These are phyloP conservation scores for Drosera capensis DNA, from an alignment of 148 eudicot species.

Conservation along the genomic window DNA sequence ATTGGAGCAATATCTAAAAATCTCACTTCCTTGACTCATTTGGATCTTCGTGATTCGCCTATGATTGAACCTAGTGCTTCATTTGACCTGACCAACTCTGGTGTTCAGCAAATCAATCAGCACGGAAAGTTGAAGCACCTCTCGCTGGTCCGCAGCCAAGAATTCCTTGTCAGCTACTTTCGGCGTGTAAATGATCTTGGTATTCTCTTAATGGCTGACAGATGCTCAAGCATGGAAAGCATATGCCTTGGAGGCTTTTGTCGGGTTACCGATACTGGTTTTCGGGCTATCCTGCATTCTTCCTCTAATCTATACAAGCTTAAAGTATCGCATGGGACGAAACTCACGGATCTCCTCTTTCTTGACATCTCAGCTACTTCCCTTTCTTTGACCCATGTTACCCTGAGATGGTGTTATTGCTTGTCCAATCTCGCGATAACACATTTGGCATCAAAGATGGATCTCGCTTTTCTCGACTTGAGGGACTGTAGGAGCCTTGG, in stretches of 20 bases:
- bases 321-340: constrained; percentile 58
- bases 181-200: constrained; percentile 89
- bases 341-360: constrained; percentile 80
- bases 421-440: constrained; percentile 54
- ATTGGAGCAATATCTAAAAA: constrained; percentile 48
- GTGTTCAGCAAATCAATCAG: constrained; percentile 70
- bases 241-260: constrained; percentile 91
- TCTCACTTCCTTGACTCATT: constrained; percentile 50
- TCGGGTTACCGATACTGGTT: constrained; percentile 84
- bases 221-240: constrained; percentile 78
- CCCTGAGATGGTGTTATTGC: constrained; percentile 86
- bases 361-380: constrained; percentile 85
- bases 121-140: constrained; percentile 82
- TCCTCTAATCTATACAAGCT: constrained; percentile 63
- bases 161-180: constrained; percentile 53
- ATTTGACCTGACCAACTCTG: constrained; percentile 72
- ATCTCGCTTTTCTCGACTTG: constrained; percentile 64
- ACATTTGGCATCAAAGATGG: constrained; percentile 48
- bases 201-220: constrained; percentile 80
- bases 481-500: constrained; percentile 86
- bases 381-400: constrained; percentile 61
- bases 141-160: constrained; percentile 76
- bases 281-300: constrained; percentile 68
- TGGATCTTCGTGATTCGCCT: constrained; percentile 94
- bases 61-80: constrained; percentile 68